Conservation (phyloP, 2,329 filamentous ascomycete genomes). For the Mycosphaerelloides madeirae region DNA sequence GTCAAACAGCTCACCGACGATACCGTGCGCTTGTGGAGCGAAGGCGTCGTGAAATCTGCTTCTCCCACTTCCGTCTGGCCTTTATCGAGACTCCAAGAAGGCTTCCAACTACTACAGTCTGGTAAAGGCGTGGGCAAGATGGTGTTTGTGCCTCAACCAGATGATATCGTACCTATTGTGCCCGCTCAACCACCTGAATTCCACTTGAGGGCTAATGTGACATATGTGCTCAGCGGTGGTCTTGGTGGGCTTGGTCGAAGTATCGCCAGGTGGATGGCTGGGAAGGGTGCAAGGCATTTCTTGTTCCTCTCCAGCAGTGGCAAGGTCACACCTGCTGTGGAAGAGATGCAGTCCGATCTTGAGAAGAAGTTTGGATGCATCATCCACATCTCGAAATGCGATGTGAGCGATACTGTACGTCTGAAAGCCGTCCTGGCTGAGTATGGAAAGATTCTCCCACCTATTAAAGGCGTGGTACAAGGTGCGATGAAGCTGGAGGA, state of each 20-base stretch:
- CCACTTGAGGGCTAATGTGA: background rate
- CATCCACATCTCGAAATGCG: background rate
- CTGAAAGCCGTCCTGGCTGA: background rate
- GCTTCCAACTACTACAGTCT: background rate
- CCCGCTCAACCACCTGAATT: background rate
- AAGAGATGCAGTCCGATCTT: background rate
- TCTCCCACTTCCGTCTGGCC: background rate
- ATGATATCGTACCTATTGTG: background rate
- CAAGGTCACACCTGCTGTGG: background rate
- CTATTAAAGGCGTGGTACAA: background rate
- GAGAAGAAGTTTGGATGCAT: background rate
- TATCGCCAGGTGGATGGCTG: constrained; percentile 15
- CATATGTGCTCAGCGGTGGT: constrained; percentile 6
- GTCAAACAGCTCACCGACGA: background rate
- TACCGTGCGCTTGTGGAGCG: background rate
- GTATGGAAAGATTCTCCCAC: background rate
- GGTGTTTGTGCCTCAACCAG: background rate
- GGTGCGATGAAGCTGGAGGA: constrained; percentile 1
- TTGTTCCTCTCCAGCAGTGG: constrained; percentile 14
- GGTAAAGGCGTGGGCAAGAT: constrained; percentile 1
- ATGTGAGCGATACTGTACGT: background rate
- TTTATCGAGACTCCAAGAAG: constrained; percentile 1
- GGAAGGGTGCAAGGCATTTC: constrained; percentile 14
- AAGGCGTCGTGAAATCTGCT: background rate
- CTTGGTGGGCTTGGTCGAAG: constrained; percentile 3